A percentile compares a stretch with the other conserved stretches of the same genome.
phyloP scores from a whole-genome alignment of 2,329 filamentous ascomycete species.

The Graphiopsis chlorocephala region DNA sequence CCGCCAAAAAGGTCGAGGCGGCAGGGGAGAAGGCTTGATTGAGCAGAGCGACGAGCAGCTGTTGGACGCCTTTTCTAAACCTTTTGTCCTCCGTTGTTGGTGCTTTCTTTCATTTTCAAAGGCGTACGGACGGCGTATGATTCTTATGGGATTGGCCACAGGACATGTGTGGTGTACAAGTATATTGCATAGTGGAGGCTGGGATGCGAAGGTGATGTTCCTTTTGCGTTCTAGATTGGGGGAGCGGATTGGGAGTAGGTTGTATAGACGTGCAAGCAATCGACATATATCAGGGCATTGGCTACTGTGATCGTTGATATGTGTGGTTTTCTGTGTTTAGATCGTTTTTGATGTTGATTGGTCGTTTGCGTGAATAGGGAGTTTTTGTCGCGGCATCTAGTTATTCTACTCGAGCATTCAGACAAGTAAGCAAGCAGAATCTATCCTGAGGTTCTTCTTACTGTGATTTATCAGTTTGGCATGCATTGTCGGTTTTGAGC shows the following conservation, averaged over 20 bases:
- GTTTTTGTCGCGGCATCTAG: too few relatives aligned
- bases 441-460: too few relatives aligned
- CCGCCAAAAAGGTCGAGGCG: background rate
- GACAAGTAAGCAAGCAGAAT: too few relatives aligned
- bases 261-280: conserved; percentile 14
- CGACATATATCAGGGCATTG: background rate
- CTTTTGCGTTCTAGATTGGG: background rate
- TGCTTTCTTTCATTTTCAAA: background rate
- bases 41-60: background rate
- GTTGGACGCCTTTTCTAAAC: background rate
- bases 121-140: conserved; percentile 7
- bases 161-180: conserved; percentile 5
- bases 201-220: background rate
- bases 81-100: background rate
- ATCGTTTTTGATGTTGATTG: too few relatives aligned
- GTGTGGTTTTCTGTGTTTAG: background rate
- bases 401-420: too few relatives aligned
- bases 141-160: background rate
- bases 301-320: background rate
- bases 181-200: conserved; percentile 15
- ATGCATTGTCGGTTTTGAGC: too few relatives aligned
- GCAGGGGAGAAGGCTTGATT: background rate
- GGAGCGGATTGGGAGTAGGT: conserved; percentile 1
- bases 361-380: too few relatives aligned
- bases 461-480: too few relatives aligned